Base-by-base conservation (phyloP, 163 green algal species). In the Chloroidium sp. region DNA sequence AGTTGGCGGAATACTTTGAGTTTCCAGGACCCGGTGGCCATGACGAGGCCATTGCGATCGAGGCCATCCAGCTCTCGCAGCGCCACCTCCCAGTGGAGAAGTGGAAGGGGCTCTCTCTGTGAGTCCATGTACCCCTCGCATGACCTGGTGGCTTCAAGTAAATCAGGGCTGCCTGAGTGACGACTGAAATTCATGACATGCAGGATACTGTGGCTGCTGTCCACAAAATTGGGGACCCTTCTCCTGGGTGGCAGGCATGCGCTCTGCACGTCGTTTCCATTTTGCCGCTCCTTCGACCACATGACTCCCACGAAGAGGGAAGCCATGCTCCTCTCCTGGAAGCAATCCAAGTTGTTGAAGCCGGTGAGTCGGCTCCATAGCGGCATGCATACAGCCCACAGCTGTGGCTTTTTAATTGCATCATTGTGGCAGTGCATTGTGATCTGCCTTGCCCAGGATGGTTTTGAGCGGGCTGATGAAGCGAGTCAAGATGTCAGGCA, bases 301-400 rank as follows among this genome's bases (percentile, higher is more conserved):
- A 74, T 92, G 75, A 72, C 85, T 1, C 61, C 87, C 3, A 1
- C 59, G 68, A 69, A 84, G 57, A 81, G 86, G 13, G 85, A 93
- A 77, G 69, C 74, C 6, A 69, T 87, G 12, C 80, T 93, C 77
- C 80, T 82, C 57, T 58, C 57, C 74, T 93, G 90, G 90, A 59
- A 64, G 14, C 58, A 58, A 0, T 75, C 69, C 12, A 62, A 59
- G 3, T 59, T 82, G 3, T 61, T 62, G 4, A 69, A 76, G 36
- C 80, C 36, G 36, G 36, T 36, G 36, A 36, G 36, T 36, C 36
- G 36, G 36, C 36, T 36, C 36, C 36, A 36, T 36, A 36, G 36
- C 36, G 36, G 36, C 36, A 36, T 36, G 36, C 36, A 36, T 36
- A 36, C 36, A 36, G 36, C 36, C 36, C 36, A 36, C 36, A 36